Percentiles rank a stretch among this genome's conserved stretches.
Evolutionary conservation across 768 basidiomycete genomes (phyloP).

Genomic region (Kwoniella botswanensis): DNA sequence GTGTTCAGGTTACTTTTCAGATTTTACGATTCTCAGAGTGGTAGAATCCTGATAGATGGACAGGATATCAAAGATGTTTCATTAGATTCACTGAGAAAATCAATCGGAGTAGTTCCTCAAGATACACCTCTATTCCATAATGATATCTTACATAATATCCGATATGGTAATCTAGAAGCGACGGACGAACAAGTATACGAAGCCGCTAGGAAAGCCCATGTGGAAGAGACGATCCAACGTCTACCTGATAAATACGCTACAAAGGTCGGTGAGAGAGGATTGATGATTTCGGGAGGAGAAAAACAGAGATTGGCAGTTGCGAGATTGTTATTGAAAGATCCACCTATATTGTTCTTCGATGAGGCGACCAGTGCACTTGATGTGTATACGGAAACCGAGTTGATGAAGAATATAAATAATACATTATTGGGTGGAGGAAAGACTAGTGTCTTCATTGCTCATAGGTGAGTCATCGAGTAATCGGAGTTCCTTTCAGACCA

Average conservation of each 20-base stretch:
- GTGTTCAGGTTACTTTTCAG: constrained; percentile 91
- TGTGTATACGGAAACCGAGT: constrained; percentile 88
- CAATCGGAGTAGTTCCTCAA: constrained; percentile 94
- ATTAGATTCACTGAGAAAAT: constrained; percentile 71
- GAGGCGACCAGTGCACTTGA: constrained; percentile 98
- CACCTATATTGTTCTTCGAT: constrained; percentile 95
- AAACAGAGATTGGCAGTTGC: constrained; percentile 97
- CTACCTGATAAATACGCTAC: constrained; percentile 87
- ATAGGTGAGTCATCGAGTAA: constrained; percentile 75
- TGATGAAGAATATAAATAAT: constrained; percentile 91
- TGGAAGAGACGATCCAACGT: constrained; percentile 76
- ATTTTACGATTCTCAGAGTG: constrained; percentile 85
- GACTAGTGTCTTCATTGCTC: constrained; percentile 97
- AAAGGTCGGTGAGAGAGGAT: constrained; percentile 90
- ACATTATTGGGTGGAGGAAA: constrained; percentile 75
- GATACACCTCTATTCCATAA: constrained; percentile 98
- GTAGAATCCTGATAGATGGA: constrained; percentile 78
- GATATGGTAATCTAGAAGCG: constrained; percentile 87
- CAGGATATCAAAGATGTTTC: constrained; percentile 80
- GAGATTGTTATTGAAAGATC: constrained; percentile 87
- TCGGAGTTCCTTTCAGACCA: too few relatives aligned
- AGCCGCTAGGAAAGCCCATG: constrained; percentile 83
- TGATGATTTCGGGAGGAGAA: constrained; percentile 99
- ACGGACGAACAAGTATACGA: constrained; percentile 85
- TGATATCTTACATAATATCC: constrained; percentile 91